Percentiles rank a stretch among this genome's conserved stretches.
Evolutionary conservation across 1,284 basidiomycete genomes (phyloP).

Genomic region (Pterula multifida): DNA sequence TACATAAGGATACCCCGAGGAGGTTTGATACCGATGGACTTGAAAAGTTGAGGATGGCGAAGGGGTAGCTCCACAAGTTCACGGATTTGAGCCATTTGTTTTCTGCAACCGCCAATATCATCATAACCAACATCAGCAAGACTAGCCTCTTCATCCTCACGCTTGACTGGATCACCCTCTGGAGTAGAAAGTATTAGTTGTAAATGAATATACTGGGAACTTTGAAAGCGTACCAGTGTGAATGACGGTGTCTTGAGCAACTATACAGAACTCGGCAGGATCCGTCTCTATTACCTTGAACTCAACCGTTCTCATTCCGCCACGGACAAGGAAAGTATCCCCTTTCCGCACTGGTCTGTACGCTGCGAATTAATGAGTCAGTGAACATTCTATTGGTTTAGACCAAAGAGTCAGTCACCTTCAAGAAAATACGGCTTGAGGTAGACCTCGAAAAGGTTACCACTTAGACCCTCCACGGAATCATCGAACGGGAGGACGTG

Average conservation of each 20-base stretch:
- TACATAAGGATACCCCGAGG: slow-evolving; percentile 96
- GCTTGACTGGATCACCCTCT: slow-evolving; percentile 98
- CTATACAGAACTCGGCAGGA: slow-evolving; percentile 93
- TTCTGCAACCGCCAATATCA: slow-evolving; percentile 97
- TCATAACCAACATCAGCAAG: slow-evolving; percentile 97
- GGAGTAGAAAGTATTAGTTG: slow-evolving; percentile 14
- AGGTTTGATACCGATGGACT: slow-evolving; percentile 99
- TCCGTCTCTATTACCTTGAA: slow-evolving; percentile 98
- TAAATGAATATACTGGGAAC: slow-evolving; percentile 7
- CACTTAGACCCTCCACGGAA: slow-evolving; percentile 93
- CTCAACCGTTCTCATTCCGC: slow-evolving; percentile 95
- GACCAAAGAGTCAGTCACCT: slow-evolving; percentile 27
- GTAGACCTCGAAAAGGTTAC: slow-evolving; percentile 98
- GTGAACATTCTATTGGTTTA: background rate
- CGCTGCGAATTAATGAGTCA: too few species aligned
- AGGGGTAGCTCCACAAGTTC: slow-evolving; percentile 97
- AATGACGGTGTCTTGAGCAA: slow-evolving; percentile 94
- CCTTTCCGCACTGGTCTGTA: slow-evolving; percentile 93
- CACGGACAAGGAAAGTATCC: slow-evolving; percentile 97
- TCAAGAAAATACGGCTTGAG: slow-evolving; percentile 99
- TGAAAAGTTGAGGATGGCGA: slow-evolving; percentile 98
- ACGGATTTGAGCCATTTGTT: slow-evolving; percentile 99
- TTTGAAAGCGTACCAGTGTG: slow-evolving; percentile 51
- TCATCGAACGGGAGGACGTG: slow-evolving; percentile 98
- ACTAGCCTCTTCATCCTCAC: slow-evolving; percentile 97